Evolutionary conservation across 2,329 filamentous ascomycete genomes (phyloP).

Genomic region (Penicillium sp.): DNA sequence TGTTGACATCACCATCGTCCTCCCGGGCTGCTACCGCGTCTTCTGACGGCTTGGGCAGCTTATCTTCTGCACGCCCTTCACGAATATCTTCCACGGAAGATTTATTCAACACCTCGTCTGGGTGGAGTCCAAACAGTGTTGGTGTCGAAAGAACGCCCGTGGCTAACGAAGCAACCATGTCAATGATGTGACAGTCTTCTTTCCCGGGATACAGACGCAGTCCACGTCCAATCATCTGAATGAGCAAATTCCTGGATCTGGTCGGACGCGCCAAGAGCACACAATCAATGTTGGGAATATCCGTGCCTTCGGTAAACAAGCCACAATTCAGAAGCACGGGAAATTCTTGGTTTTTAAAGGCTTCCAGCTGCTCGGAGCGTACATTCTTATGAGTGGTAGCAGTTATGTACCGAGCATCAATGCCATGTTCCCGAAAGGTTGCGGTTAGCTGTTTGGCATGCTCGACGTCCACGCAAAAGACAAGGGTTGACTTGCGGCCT

Average conservation of each 20-base stretch:
- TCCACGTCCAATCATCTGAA: conserved; percentile 97
- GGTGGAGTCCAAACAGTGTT: conserved; percentile 90
- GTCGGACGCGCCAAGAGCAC: conserved; percentile 86
- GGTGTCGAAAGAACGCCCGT: conserved; percentile 88
- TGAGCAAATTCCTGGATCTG: conserved; percentile 84
- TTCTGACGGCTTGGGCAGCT: background rate
- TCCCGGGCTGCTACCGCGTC: conserved; percentile 32
- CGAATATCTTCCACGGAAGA: conserved; percentile 65
- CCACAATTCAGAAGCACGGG: conserved; percentile 93
- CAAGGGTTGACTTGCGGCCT: conserved; percentile 79
- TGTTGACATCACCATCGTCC: conserved; percentile 48
- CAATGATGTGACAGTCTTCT: conserved; percentile 88
- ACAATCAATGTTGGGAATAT: conserved; percentile 97
- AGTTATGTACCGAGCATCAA: conserved; percentile 87
- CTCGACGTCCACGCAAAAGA: conserved; percentile 89
- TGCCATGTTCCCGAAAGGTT: conserved; percentile 73
- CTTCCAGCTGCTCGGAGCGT: conserved; percentile 70
- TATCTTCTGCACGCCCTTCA: conserved; percentile 49
- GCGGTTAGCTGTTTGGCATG: conserved; percentile 77
- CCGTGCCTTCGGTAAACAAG: conserved; percentile 95
- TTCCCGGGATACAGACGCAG: conserved; percentile 83
- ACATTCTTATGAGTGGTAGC: conserved; percentile 73
- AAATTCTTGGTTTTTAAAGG: conserved; percentile 75
- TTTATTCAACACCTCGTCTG: conserved; percentile 72
- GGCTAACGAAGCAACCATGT: conserved; percentile 86